These are phyloP conservation scores for Trichoderma harzianum DNA, from an alignment of 2,329 filamentous ascomycete species.

Conservation along the genomic window DNA sequence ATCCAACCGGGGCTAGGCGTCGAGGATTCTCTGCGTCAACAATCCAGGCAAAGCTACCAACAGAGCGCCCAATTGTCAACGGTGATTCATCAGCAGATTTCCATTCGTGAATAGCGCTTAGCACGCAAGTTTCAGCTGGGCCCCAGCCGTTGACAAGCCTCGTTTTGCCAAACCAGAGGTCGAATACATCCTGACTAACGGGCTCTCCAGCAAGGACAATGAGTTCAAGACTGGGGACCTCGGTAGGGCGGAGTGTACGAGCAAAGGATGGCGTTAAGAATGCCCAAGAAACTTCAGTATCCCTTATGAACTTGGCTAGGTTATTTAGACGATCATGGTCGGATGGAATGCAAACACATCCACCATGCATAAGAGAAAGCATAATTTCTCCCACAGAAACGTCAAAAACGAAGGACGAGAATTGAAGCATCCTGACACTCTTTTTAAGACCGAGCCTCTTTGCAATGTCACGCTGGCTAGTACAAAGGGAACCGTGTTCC, in stretches of 20 bases:
- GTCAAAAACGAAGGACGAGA: constrained; percentile 19
- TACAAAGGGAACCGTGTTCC: constrained; percentile 44
- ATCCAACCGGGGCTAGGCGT: constrained; percentile 11
- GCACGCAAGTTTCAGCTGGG: constrained; percentile 17
- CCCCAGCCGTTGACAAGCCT: constrained; percentile 17
- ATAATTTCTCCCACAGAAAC: constrained; percentile 17
- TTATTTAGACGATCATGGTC: constrained; percentile 13
- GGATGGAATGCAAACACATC: constrained; percentile 18
- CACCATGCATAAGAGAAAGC: constrained; percentile 12
- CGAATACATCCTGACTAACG: constrained; percentile 14
- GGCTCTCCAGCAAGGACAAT: constrained; percentile 18
- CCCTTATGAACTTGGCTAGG: not conserved
- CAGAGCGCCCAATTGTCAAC: constrained; percentile 6
- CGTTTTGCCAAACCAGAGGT: constrained; percentile 14
- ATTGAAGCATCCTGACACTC: constrained; percentile 18
- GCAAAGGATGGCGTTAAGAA: constrained; percentile 18
- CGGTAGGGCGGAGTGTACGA: constrained; percentile 21
- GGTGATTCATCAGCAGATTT: constrained; percentile 12
- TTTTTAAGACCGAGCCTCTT: constrained; percentile 5
- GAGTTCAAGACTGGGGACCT: constrained; percentile 14
- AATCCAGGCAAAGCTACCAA: constrained; percentile 15
- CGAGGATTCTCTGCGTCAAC: not conserved
- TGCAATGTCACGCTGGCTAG: constrained; percentile 4
- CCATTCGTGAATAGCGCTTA: constrained; percentile 16
- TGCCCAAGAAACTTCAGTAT: constrained; percentile 15